These are phyloP conservation scores for Lactarius evosmus DNA, from an alignment of 768 basidiomycete species.

Conservation along the genomic window DNA sequence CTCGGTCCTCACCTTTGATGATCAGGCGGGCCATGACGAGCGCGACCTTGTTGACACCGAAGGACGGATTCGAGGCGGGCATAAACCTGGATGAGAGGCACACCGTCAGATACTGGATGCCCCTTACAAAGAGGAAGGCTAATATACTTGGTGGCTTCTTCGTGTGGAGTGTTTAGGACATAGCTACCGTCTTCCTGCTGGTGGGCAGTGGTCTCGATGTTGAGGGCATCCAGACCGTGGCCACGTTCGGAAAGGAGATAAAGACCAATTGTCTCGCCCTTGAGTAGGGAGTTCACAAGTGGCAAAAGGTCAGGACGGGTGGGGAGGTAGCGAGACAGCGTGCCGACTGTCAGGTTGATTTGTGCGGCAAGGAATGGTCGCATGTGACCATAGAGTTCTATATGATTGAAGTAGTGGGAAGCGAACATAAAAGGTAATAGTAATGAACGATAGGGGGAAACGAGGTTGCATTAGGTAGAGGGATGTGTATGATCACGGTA, in stretches of 20 bases:
- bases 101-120: neutral
- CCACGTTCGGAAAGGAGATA: conserved; percentile 42
- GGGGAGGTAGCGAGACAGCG: conserved; percentile 48
- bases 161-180: conserved; percentile 52
- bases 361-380: conserved; percentile 53
- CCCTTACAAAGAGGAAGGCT: neutral
- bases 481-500: no score
- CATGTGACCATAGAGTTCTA: no score
- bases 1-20: conserved; percentile 49
- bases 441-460: no score
- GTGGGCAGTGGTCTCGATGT: conserved; percentile 60
- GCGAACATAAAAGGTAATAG: no score
- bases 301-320: conserved; percentile 48
- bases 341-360: conserved; percentile 50
- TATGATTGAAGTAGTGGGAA: no score
- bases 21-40: conserved; percentile 57
- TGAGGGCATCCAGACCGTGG: conserved; percentile 58
- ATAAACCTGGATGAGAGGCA: conserved; percentile 44
- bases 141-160: conserved; percentile 57
- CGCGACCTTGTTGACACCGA: conserved; percentile 52
- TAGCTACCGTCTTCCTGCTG: conserved; percentile 45
- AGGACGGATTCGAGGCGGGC: conserved; percentile 53
- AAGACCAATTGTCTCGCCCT: conserved; percentile 46
- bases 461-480: no score
- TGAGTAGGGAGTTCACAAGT: conserved; percentile 47